phyloP scores from a whole-genome alignment of 2,329 filamentous ascomycete genomes.

The Colletotrichum noveboracense region DNA sequence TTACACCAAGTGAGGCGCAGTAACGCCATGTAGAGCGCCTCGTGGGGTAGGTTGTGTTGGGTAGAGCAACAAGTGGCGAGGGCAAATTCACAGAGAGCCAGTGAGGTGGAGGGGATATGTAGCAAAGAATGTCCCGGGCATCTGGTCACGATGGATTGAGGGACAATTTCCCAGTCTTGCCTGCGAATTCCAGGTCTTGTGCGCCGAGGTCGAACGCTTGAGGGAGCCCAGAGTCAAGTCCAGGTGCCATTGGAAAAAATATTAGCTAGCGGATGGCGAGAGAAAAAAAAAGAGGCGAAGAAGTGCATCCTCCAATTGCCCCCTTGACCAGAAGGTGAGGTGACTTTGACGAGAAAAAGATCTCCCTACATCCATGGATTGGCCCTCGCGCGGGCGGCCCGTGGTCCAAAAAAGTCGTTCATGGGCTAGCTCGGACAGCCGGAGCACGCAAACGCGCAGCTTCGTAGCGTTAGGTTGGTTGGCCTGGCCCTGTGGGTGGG shows the following conservation, averaged over 20 bases:
- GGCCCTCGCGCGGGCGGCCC: conserved; percentile 1
- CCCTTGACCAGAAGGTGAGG: neutral
- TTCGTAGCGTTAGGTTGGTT: neutral
- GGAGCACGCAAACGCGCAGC: neutral
- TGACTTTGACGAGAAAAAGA: neutral
- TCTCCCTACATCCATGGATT: neutral
- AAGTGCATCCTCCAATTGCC: neutral
- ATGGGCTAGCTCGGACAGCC: neutral
- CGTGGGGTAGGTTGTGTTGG: neutral
- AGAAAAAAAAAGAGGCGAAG: neutral
- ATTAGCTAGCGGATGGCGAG: neutral
- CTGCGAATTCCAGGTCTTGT: neutral
- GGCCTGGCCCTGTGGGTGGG: neutral
- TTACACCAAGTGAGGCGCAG: neutral
- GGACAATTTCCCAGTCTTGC: neutral
- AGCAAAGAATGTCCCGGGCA: neutral
- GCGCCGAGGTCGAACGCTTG: neutral
- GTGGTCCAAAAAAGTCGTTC: neutral
- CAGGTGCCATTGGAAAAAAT: neutral
- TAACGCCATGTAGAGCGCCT: neutral
- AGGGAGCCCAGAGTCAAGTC: neutral
- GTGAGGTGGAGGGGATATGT: neutral
- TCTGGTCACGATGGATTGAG: neutral
- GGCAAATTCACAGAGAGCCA: neutral
- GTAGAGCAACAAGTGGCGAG: neutral